Base-by-base conservation (phyloP, 176 grass and related monocot species). In the Carex cristatella region DNA sequence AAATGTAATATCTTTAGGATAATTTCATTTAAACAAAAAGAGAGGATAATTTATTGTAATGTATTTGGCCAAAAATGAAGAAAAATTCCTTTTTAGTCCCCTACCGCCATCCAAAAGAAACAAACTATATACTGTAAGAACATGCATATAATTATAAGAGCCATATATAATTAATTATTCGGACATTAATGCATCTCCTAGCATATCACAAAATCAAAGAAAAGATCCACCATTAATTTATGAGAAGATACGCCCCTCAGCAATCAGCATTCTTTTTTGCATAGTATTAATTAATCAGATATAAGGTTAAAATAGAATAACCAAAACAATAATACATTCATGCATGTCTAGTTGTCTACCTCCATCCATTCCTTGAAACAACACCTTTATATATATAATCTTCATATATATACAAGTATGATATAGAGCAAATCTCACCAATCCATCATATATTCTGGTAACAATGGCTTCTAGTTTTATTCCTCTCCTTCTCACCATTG, bases 341-440 rank as follows among this genome's bases (percentile, higher is more conserved):
- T 77, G 23, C 51, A 73, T 27, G n/a, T 18, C 3, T 28, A n/a
- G 12, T 44, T 27, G n/a, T 18, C 8, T 13, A n/a, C 31, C 69
- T 49, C n/a, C 69, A 73, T 10, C 42, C 69, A 73, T 10, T n/a
- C n/a, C 40, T 49, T 27, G n/a, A 49, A 49, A 49, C 42, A 49
- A 49, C 69, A n/a, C 42, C 37, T 49, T 5, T 73, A 73, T 73
- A 77, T 73, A 73, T 73, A 77, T 56, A 77, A 77, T 56, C 2
- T 55, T 23, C 73, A 56, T 12, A 35, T 35, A 35, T 35, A 35
- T 35, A 35, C 33, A 33, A 31, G 51, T 32, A 33, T 78, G 5
- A 15, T 30, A 78, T 33, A 16, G 49, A 7, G 23, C 51, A 33
- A 28, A 57, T 6, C 4, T 78, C 74, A 57, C 27, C 27, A 78